Evolutionary conservation across 2,329 filamentous ascomycete genomes (phyloP), one percentile per base, ranked within the genome.

Genomic region (Thelonectria discophora): DNA sequence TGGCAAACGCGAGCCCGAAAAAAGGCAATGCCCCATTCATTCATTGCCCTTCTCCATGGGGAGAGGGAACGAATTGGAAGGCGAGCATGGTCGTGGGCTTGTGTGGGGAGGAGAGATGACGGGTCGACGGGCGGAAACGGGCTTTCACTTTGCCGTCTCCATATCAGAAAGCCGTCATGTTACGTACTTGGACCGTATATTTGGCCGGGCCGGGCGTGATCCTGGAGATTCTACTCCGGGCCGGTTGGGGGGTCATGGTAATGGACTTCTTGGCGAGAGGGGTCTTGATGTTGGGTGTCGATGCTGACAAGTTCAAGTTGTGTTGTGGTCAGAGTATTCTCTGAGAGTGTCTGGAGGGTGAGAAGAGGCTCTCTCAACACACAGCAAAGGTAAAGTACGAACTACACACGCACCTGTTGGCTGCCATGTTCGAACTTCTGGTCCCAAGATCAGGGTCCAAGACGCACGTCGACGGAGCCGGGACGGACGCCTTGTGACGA

Each of bases 91-190:
- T 30, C 21, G 21, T 30, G 51, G 63, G 37, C 58, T 55, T 58
- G 60, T 65, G 65, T n/a, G 65, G 65, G 64, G 60, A 60, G 40
- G 53, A 55, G 61, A 58, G 53, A 62, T 6, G 30, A n/a, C n/a
- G n/a, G n/a, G n/a, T n/a, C 27, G 27, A 30, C 27, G 8, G 27
- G 27, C 27, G 27, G 27, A 24, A 24, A 30, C 27, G 27, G 40
- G 55, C 64, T 40, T 43, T 60, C 7, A 7, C 27, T 24, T 9
- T 34, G 42, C 51, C 21, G 21, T 24, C 21, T 63, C 64, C 47
- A 47, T 64, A 55, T 58, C 49, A 69, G 62, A 69, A 69, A 67
- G 60, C 32, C 56, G 58, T 63, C 52, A 69, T 69, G 67, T 70
- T 69, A 70, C 68, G 65, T 70, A 70, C 66, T 55, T 37, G 34